Conservation (phyloP, 2,329 filamentous ascomycete species). For the Diaporthe batatas region DNA sequence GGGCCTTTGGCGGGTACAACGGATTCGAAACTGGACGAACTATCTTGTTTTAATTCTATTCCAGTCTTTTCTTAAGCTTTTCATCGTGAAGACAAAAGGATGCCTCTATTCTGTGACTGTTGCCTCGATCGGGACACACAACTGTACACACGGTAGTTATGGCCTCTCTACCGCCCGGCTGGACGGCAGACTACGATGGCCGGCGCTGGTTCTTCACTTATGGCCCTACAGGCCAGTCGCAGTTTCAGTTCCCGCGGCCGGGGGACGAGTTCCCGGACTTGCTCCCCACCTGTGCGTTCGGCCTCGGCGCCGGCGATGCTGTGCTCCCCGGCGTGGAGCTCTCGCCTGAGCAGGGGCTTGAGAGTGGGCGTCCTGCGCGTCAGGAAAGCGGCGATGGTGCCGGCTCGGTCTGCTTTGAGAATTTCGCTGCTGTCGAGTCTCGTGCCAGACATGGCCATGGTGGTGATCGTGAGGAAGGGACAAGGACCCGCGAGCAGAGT, state of each 20-base stretch:
- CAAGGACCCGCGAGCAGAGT: not conserved
- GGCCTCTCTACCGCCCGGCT: slow-evolving; percentile 63
- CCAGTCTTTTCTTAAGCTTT: not conserved
- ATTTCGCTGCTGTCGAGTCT: slow-evolving; percentile 66
- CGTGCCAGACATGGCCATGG: slow-evolving; percentile 61
- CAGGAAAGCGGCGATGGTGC: not conserved
- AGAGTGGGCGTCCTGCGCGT: slow-evolving; percentile 50
- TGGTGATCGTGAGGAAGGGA: slow-evolving; percentile 38
- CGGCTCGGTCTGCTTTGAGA: slow-evolving; percentile 55
- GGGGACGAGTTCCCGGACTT: slow-evolving; percentile 71
- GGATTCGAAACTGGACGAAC: not conserved
- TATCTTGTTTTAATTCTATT: not conserved
- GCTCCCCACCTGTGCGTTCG: slow-evolving; percentile 50
- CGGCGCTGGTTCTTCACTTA: slow-evolving; percentile 70
- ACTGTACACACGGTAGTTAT: slow-evolving; percentile 42
- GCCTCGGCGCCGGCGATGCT: slow-evolving; percentile 40
- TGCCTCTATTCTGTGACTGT: not conserved
- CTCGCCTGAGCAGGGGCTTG: slow-evolving; percentile 65
- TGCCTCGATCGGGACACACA: not conserved
- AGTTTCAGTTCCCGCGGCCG: slow-evolving; percentile 69
- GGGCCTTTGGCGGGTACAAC: not conserved
- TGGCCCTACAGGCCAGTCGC: slow-evolving; percentile 65
- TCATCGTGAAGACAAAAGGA: not conserved
- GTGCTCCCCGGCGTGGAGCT: slow-evolving; percentile 55
- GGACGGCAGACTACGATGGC: slow-evolving; percentile 71